Percentiles rank a stretch among this genome's conserved stretches.
These are phyloP conservation scores for Sordariomycetes sp. DNA, from an alignment of 2,329 filamentous ascomycete genomes.

Conservation along the genomic window DNA sequence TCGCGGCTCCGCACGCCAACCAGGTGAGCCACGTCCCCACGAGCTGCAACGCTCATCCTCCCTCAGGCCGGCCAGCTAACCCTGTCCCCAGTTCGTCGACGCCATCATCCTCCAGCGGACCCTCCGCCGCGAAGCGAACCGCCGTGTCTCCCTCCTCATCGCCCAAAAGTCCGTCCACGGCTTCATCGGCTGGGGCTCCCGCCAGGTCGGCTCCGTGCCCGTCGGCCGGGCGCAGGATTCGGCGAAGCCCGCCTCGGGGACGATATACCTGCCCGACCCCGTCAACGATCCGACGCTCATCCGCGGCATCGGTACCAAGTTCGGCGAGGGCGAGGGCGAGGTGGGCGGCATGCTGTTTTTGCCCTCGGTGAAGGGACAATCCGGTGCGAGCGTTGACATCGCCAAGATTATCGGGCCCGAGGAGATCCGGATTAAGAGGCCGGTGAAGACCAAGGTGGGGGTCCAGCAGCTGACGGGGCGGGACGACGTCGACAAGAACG, in stretches of 20 bases:
- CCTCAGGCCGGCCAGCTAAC: not conserved
- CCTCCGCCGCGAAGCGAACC: constrained; percentile 71
- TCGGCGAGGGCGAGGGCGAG: constrained; percentile 58
- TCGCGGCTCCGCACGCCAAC: constrained; percentile 93
- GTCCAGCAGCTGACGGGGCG: constrained; percentile 72
- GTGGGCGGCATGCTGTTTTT: constrained; percentile 76
- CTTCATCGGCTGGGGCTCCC: constrained; percentile 80
- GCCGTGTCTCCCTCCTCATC: constrained; percentile 83
- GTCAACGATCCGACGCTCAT: constrained; percentile 72
- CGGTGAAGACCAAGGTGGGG: constrained; percentile 66
- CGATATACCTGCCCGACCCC: constrained; percentile 80
- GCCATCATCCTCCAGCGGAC: constrained; percentile 87
- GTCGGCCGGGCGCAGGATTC: constrained; percentile 85
- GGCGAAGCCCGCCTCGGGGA: constrained; percentile 66
- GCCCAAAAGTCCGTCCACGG: constrained; percentile 92
- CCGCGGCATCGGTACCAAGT: constrained; percentile 68
- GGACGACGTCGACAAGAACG: constrained; percentile 55
- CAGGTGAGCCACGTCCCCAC: constrained; percentile 42
- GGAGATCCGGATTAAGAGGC: constrained; percentile 75
- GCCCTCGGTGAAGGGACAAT: constrained; percentile 66
- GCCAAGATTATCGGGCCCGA: constrained; percentile 66
- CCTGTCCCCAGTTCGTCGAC: constrained; percentile 67
- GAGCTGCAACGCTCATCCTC: not conserved
- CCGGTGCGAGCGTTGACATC: constrained; percentile 72
- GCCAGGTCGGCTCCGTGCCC: constrained; percentile 79